Evolutionary conservation across 176 grass and related monocot genomes (phyloP).

Genomic region (Hsuehochloa calcarea): DNA sequence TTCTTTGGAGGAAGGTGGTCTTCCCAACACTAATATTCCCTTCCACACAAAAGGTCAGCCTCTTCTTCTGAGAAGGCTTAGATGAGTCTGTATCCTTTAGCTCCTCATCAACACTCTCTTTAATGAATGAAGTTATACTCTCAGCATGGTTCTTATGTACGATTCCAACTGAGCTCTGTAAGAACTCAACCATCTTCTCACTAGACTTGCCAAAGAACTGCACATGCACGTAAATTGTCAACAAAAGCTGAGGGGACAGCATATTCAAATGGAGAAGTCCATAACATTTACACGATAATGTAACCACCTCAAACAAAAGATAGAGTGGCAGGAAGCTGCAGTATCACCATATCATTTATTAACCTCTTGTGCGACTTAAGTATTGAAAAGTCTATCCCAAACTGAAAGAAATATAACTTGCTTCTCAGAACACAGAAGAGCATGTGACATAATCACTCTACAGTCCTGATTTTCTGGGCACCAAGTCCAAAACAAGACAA

Average conservation of each 20-base stretch:
- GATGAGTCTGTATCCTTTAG: slow-evolving; percentile 49
- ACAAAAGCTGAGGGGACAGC: not conserved
- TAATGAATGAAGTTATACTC: slow-evolving; percentile 91
- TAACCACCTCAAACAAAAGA: not conserved
- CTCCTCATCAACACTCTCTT: slow-evolving; percentile 84
- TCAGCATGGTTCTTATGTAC: slow-evolving; percentile 95
- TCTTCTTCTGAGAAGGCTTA: slow-evolving; percentile 54
- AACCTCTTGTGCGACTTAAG: not conserved
- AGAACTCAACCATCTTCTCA: slow-evolving; percentile 90
- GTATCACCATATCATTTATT: not conserved
- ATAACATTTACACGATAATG: not conserved
- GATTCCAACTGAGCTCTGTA: slow-evolving; percentile 83
- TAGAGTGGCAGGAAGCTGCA: not conserved
- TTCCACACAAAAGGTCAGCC: slow-evolving; percentile 96
- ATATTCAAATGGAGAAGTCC: not conserved
- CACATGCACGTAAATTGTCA: slow-evolving; percentile 3
- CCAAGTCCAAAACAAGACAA: not conserved
- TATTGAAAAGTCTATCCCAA: not conserved
- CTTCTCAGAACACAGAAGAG: not conserved
- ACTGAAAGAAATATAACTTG: not conserved
- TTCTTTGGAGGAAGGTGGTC: slow-evolving; percentile 87
- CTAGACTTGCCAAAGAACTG: slow-evolving; percentile 85
- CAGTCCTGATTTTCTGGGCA: not conserved
- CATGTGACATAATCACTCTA: not conserved
- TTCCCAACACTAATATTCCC: slow-evolving; percentile 99